Percentiles rank a stretch among this genome's conserved stretches.
These are phyloP conservation scores for Pleurozium schreberi DNA, from an alignment of 225 moss, liverwort and hornwort species.

Conservation along the genomic window DNA sequence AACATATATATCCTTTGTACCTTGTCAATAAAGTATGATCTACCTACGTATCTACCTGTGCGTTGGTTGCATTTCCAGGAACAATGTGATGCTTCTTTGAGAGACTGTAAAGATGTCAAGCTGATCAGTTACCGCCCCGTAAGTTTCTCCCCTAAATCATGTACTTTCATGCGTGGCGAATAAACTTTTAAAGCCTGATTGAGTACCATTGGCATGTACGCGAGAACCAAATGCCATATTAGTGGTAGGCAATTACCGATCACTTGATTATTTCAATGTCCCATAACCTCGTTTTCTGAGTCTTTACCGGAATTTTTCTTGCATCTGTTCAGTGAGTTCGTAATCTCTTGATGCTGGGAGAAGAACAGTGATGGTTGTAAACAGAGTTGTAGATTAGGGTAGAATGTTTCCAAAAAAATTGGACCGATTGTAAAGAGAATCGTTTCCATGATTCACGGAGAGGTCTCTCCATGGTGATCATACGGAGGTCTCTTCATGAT, in stretches of 20 bases:
- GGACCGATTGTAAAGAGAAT: not conserved
- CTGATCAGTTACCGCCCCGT: not conserved
- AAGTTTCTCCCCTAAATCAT: not conserved
- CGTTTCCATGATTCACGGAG: not conserved
- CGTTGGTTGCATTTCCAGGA: not conserved
- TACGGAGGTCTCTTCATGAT: not conserved
- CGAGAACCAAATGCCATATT: not conserved
- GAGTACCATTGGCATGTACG: not conserved
- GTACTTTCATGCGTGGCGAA: not conserved
- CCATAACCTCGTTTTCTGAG: not conserved
- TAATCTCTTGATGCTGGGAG: not conserved
- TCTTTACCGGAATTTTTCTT: too few relatives aligned
- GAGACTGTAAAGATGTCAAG: not conserved
- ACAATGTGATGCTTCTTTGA: not conserved
- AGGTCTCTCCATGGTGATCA: not conserved
- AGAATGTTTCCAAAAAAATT: not conserved
- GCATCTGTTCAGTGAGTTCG: not conserved
- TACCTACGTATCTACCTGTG: not conserved
- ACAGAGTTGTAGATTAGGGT: not conserved
- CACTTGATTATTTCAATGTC: not conserved
- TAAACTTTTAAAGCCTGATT: too few relatives aligned
- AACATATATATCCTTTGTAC: not conserved
- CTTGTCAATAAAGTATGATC: not conserved
- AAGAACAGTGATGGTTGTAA: not conserved
- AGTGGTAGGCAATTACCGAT: not conserved